Percentiles rank a stretch among this genome's conserved stretches.
phyloP scores from a whole-genome alignment of 208 protist genomes.

The Angomonas deanei region DNA sequence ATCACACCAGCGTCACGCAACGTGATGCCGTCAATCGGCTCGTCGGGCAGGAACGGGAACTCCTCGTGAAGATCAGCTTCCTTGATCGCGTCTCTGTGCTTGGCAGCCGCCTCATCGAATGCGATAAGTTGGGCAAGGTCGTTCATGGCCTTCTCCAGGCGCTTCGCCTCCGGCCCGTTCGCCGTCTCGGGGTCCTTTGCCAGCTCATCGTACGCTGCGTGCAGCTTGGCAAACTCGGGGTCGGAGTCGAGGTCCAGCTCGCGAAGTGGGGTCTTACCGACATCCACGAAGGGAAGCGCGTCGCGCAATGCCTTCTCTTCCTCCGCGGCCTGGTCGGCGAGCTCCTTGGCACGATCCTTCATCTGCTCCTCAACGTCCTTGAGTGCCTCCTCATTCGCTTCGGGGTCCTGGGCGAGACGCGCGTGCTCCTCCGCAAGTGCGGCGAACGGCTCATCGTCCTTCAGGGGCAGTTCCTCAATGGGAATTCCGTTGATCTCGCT shows the following conservation, averaged over 20 bases:
- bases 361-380: slow-evolving; percentile 18
- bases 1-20: slow-evolving; percentile 28
- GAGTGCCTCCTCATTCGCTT: not conserved
- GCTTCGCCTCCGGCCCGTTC: slow-evolving; percentile 19
- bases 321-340: slow-evolving; percentile 8
- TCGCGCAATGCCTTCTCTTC: slow-evolving; percentile 22
- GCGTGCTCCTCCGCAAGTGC: slow-evolving; percentile 10
- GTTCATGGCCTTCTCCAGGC: slow-evolving; percentile 42
- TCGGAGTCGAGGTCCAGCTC: slow-evolving; percentile 23
- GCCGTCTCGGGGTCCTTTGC: too few species aligned
- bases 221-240: slow-evolving; percentile 19
- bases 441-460: slow-evolving; percentile 16
- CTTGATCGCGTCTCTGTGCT: slow-evolving; percentile 17
- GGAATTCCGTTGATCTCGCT: slow-evolving; percentile 1
- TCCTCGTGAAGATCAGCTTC: slow-evolving; percentile 26
- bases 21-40: slow-evolving; percentile 29
- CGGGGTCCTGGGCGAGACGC: not conserved
- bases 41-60: slow-evolving; percentile 42
- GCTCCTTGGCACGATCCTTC: slow-evolving; percentile 11
- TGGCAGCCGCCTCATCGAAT: slow-evolving; percentile 25
- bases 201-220: slow-evolving; percentile 29
- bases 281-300: slow-evolving; percentile 22
- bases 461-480: slow-evolving; percentile 8
- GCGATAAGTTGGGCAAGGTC: slow-evolving; percentile 29
- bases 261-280: slow-evolving; percentile 16